These are phyloP conservation scores for Powellomyces hirtus DNA, from an alignment of 192 early-diverging fungal species.

Conservation along the genomic window DNA sequence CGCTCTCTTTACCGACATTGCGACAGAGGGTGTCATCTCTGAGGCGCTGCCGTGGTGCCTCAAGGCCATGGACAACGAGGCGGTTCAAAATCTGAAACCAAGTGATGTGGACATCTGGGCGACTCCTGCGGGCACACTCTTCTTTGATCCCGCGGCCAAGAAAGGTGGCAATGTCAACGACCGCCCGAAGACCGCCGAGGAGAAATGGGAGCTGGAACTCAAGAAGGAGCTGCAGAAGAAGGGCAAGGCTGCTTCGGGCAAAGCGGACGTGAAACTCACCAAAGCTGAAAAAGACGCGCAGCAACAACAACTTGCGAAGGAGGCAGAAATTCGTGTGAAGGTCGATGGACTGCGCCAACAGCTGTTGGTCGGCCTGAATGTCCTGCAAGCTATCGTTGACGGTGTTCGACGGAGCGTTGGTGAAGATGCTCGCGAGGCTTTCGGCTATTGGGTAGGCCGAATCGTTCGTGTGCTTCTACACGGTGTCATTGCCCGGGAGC, in stretches of 20 bases:
- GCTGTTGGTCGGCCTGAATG: slow-evolving; percentile 62
- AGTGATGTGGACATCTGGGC: slow-evolving; percentile 71
- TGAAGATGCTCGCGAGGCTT: slow-evolving; percentile 51
- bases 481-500: slow-evolving; percentile 44
- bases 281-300: slow-evolving; percentile 77
- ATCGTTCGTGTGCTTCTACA: slow-evolving; percentile 34
- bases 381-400: slow-evolving; percentile 61
- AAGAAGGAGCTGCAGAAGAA: slow-evolving; percentile 68
- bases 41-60: slow-evolving; percentile 46
- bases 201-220: slow-evolving; percentile 78
- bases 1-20: slow-evolving; percentile 61
- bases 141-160: slow-evolving; percentile 62
- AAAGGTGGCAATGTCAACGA: slow-evolving; percentile 38
- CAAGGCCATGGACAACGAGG: slow-evolving; percentile 42
- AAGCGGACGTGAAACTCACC: slow-evolving; percentile 46
- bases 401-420: slow-evolving; percentile 58
- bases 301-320: slow-evolving; percentile 69
- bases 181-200: slow-evolving; percentile 58
- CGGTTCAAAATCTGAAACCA: slow-evolving; percentile 49
- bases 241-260: slow-evolving; percentile 42
- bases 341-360: slow-evolving; percentile 54
- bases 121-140: slow-evolving; percentile 65
- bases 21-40: slow-evolving; percentile 51
- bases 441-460: slow-evolving; percentile 44
- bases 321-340: slow-evolving; percentile 63